Base-by-base conservation (phyloP, 106 monocot genomes). In the Chionographis japonica region DNA sequence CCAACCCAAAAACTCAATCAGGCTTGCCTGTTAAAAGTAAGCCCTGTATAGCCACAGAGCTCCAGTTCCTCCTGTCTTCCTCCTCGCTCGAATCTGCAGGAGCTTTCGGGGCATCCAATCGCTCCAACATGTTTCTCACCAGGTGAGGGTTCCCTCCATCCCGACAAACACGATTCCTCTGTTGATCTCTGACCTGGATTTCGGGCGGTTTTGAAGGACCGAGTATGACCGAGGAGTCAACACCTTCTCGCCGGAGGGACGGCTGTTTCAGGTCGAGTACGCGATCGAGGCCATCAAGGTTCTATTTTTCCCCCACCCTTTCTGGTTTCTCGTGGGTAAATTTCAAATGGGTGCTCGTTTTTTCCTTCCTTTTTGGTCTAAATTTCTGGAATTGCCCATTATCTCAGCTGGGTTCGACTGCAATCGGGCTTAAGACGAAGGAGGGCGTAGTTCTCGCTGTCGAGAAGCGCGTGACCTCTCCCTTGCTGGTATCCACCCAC, bases 211-310 rank as follows among this genome's bases (percentile, higher is more conserved):
- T 66, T 61, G 13, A 59, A 95, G 94, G 81, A 91, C 94, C 18
- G 94, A 95, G 77, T 95, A 95, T 61, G 94, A 95, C 58, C 82
- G 94, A 54, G 94, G 94, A 39, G 94, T 95, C 70, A 95, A 95
- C 80, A 95, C 94, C 53, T 95, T 95, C 83, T 95, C 94, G 1
- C 94, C 94, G 1, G 94, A 95, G 67, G 94, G 94, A 11, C 75
- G 94, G 67, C 58, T 91, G 61, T 91, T 95, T 61, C 94, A 95
- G 81, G 90, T 95, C 67, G 94, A 95, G 65, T 95, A 95, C 70
- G 94, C 94, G 55, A 95, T 95, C 54, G 94, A 95, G 74, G 90
- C 94, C 52, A 95, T 95, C 74, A 95, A 95, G 94, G 94, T 90
- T 19, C 14, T 18, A 12, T 35, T 42, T 61, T 68, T 20, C 12